phyloP scores from a whole-genome alignment of 2,329 filamentous ascomycete species.

The Colletotrichum lupini region DNA sequence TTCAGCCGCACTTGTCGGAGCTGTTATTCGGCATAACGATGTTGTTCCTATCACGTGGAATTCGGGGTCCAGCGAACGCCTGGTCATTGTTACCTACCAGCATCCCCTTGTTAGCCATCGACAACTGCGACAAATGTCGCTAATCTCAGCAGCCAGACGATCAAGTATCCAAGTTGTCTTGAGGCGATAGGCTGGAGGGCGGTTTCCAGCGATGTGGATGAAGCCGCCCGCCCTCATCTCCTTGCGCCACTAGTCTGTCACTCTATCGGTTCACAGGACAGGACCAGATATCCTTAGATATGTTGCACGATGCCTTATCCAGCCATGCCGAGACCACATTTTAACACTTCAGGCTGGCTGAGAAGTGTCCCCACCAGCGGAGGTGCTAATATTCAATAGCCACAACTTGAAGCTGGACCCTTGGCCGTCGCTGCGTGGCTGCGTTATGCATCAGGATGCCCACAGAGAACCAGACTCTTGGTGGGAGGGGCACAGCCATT shows the following conservation, averaged over 20 bases:
- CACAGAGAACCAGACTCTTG: neutral
- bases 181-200: neutral
- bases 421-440: neutral
- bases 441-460: neutral
- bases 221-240: neutral
- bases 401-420: neutral
- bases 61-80: neutral
- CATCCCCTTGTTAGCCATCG: neutral
- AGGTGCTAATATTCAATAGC: conserved; percentile 10
- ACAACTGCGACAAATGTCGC: neutral
- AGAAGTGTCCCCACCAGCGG: neutral
- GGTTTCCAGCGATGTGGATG: neutral
- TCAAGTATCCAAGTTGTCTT: neutral
- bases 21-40: neutral
- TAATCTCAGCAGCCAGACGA: neutral
- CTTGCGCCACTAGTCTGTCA: conserved; percentile 15
- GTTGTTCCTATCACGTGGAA: neutral
- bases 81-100: neutral
- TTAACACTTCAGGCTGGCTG: conserved; percentile 8
- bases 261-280: conserved; percentile 1
- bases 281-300: neutral
- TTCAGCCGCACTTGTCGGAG: neutral
- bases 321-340: conserved; percentile 8
- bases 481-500: neutral
- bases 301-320: conserved; percentile 18